phyloP scores from a whole-genome alignment of 2,329 filamentous ascomycete genomes.

The Epichloe gansuensis region DNA sequence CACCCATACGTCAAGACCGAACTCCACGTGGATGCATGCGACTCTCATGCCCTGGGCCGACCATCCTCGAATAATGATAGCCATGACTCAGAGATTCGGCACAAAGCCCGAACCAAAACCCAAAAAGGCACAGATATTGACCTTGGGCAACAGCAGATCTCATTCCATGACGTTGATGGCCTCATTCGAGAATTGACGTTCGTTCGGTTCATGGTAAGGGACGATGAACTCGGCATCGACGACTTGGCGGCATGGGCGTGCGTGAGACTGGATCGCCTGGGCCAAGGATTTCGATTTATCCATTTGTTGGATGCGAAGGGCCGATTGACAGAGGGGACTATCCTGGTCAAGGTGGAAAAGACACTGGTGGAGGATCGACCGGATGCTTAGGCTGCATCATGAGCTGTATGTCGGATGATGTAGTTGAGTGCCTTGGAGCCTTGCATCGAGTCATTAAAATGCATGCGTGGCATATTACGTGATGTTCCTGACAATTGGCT shows the following conservation, averaged over 20 bases:
- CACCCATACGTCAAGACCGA: conserved; percentile 75
- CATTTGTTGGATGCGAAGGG: conserved; percentile 62
- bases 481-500: too few relatives aligned
- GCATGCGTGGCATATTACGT: too few relatives aligned
- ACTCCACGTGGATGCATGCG: conserved; percentile 64
- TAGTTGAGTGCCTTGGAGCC: background rate
- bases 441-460: too few relatives aligned
- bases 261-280: conserved; percentile 69
- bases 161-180: conserved; percentile 41
- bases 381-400: background rate
- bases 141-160: conserved; percentile 44
- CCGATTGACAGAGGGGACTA: conserved; percentile 48
- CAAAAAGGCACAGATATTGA: conserved; percentile 49
- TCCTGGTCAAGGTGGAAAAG: conserved; percentile 68
- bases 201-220: conserved; percentile 73
- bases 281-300: conserved; percentile 64
- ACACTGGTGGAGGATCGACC: conserved; percentile 17
- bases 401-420: background rate
- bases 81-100: conserved; percentile 30
- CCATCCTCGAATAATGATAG: conserved; percentile 26
- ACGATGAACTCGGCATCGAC: conserved; percentile 72
- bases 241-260: conserved; percentile 80
- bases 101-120: conserved; percentile 48
- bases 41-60: conserved; percentile 26
- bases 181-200: conserved; percentile 61